These are phyloP conservation scores for Phytophthora citricola DNA, from an alignment of 352 stramenopile species.

Conservation along the genomic window DNA sequence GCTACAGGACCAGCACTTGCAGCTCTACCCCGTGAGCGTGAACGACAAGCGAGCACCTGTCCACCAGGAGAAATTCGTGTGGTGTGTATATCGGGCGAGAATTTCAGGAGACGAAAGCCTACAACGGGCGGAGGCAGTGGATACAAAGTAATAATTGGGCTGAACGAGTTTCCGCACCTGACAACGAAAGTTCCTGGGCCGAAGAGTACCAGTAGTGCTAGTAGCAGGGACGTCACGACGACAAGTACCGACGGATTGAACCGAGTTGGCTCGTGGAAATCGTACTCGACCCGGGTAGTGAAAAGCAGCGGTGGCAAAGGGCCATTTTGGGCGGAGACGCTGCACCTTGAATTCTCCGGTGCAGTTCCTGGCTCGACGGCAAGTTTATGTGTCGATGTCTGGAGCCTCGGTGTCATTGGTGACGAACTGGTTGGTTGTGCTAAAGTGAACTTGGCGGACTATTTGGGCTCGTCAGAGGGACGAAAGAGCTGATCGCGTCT, in stretches of 20 bases:
- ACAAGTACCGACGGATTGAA: slow-evolving; percentile 50
- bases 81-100: slow-evolving; percentile 76
- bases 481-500: slow-evolving; percentile 74
- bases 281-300: slow-evolving; percentile 67
- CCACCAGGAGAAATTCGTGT: slow-evolving; percentile 83
- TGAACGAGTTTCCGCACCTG: slow-evolving; percentile 79
- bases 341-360: slow-evolving; percentile 79
- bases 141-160: slow-evolving; percentile 71
- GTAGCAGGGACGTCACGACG: slow-evolving; percentile 28
- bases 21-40: slow-evolving; percentile 69
- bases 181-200: slow-evolving; percentile 51
- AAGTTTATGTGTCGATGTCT: slow-evolving; percentile 80
- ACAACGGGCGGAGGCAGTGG: slow-evolving; percentile 56
- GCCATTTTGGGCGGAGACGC: slow-evolving; percentile 82
- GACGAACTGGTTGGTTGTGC: slow-evolving; percentile 80
- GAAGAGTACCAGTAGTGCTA: slow-evolving; percentile 19
- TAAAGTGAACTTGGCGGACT: slow-evolving; percentile 82
- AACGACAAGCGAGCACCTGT: slow-evolving; percentile 64
- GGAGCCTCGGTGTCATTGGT: slow-evolving; percentile 76
- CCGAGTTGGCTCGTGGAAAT: slow-evolving; percentile 62
- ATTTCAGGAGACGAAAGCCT: slow-evolving; percentile 36
- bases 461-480: slow-evolving; percentile 64
- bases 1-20: slow-evolving; percentile 50
- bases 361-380: slow-evolving; percentile 78
- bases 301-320: slow-evolving; percentile 59